Evolutionary conservation across 2,329 filamentous ascomycete species (phyloP), one percentile per base, ranked within the genome.

Genomic region (Colletotrichum incanum): DNA sequence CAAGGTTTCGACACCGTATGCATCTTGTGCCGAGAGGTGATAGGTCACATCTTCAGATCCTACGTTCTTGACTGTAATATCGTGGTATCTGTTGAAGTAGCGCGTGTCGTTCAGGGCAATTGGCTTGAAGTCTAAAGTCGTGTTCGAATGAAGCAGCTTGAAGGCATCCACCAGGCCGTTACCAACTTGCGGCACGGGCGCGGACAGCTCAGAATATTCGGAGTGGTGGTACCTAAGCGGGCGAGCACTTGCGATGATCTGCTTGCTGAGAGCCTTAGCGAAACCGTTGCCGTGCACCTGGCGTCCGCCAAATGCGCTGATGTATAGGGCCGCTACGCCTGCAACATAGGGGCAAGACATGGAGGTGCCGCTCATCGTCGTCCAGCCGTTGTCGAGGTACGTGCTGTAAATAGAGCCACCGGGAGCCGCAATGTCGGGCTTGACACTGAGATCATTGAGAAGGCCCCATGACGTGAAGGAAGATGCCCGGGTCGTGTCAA

Each of bases 291-390:
- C 80, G 55, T 82, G 77, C 2, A 75, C 70, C 3, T 69, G 67
- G 9, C 79, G 80, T 5, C 81, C 80, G 16, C 81, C 82, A 45
- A 78, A 73, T 14, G 75, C 76, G 9, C 78, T 72, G 61, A 83
- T 78, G 55, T 80, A 83, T 20, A 84, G 76, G 23, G 81, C 82
- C 2, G 82, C 81, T 34, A 83, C 78, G 37, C 84, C 85, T 31
- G 85, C 85, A 8, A 86, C 79, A 66, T 85, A 85, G 1, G 85
- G 85, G 58, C 81, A 82, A 5, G 85, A 82, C 86, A 88, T 87
- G 2, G 84, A 86, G 0, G 86, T 88, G 55, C 86, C 86, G 62
- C 81, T 84, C 43, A 84, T 78, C 9, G 86, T 79, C 5, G 79
- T 80, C 65, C 79, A 79, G 8, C 73, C 74, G 37, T 81, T 80